Evolutionary conservation across 371 early-diverging fungal species (phyloP).

Genomic region (Gilbertella persicaria): DNA sequence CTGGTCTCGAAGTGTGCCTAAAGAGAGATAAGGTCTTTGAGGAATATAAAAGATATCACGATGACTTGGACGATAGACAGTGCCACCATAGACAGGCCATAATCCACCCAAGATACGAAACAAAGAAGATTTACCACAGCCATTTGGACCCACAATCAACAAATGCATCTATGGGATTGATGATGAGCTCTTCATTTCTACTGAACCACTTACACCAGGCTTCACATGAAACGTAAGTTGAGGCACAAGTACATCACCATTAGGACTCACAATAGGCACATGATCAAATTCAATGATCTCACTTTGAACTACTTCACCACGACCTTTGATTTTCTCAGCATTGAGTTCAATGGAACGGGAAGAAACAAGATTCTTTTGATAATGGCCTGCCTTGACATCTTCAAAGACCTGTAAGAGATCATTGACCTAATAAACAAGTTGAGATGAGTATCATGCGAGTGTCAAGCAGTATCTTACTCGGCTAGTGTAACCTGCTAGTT

Average conservation of each 20-base stretch:
- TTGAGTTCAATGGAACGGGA: conserved; percentile 60
- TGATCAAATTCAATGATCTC: conserved; percentile 85
- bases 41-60: conserved; percentile 95
- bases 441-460: too few species aligned
- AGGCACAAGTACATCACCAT: conserved; percentile 93
- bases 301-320: conserved; percentile 69
- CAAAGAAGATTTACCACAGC: conserved; percentile 91
- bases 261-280: conserved; percentile 95
- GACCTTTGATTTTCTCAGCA: conserved; percentile 61
- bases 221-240: conserved; percentile 84
- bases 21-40: conserved; percentile 92
- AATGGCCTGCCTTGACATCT: conserved; percentile 76
- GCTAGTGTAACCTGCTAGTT: conserved; percentile 91
- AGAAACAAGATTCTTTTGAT: conserved; percentile 65
- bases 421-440: conserved; percentile 43
- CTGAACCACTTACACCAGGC: conserved; percentile 64
- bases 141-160: conserved; percentile 96
- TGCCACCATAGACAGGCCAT: conserved; percentile 91
- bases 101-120: conserved; percentile 96
- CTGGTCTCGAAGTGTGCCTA: conserved; percentile 96
- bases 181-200: too few species aligned
- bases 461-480: conserved; percentile 59
- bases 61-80: conserved; percentile 78
- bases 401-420: conserved; percentile 81
- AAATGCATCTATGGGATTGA: conserved; percentile 67